Evolutionary conservation across 805 yeast species (phyloP).

Genomic region (Lipomyces yamadae): DNA sequence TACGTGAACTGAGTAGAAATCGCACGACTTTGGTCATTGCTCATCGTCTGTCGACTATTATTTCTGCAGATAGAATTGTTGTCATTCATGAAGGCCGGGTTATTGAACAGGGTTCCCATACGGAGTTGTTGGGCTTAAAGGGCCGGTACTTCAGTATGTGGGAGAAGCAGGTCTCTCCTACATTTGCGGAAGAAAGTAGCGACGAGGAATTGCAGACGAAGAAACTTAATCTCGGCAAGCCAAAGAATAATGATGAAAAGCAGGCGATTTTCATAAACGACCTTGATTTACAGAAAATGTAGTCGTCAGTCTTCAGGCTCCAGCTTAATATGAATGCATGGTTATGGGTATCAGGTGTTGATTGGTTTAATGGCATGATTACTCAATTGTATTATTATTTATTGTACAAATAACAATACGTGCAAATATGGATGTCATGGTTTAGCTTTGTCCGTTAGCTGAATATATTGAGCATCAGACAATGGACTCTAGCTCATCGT

Average conservation of each 20-base stretch:
- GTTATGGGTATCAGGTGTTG: neutral
- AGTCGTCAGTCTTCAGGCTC: neutral
- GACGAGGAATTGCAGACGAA: neutral
- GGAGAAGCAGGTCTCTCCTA: conserved; percentile 22
- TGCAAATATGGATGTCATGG: neutral
- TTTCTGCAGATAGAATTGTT: conserved; percentile 54
- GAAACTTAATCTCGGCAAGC: neutral
- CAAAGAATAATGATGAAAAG: neutral
- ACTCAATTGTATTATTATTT: neutral
- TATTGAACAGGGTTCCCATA: conserved; percentile 48
- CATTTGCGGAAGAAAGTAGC: conserved; percentile 45
- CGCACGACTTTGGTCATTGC: conserved; percentile 56
- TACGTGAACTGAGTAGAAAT: conserved; percentile 46
- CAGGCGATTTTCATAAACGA: conserved; percentile 7
- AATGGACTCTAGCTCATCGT: neutral
- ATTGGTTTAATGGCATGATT: conserved; percentile 1
- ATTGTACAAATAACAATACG: neutral
- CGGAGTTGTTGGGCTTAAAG: conserved; percentile 34
- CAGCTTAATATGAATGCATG: neutral
- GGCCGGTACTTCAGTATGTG: conserved; percentile 34
- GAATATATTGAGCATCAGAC: neutral
- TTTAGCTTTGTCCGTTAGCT: neutral
- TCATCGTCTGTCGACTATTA: conserved; percentile 56
- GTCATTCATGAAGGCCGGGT: conserved; percentile 55
- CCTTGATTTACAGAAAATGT: neutral